Evolutionary conservation across 73 alveolate species (phyloP).

Genomic region (Paramecium sonneborni): DNA sequence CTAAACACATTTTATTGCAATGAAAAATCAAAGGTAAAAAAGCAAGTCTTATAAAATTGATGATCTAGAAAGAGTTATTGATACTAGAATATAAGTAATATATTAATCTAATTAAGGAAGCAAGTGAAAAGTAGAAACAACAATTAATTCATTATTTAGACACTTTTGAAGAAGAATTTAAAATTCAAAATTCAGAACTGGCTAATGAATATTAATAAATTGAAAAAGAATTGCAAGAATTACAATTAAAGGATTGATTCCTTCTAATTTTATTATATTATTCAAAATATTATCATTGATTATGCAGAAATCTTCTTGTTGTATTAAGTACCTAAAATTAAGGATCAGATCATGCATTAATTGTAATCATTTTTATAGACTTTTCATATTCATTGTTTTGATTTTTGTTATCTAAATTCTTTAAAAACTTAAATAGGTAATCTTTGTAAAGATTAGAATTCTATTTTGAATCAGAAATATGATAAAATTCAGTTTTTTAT

Average conservation of each 20-base stretch:
- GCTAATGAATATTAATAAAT: neutral
- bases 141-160: neutral
- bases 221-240: neutral
- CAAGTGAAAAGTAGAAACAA: neutral
- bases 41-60: neutral
- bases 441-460: neutral
- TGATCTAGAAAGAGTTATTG: slow-evolving; percentile 14
- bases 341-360: neutral
- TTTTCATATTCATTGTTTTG: neutral
- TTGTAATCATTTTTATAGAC: neutral
- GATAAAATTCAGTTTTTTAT: neutral
- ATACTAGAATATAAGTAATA: neutral
- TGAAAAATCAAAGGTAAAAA: neutral
- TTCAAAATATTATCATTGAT: neutral
- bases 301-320: neutral
- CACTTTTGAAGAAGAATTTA: slow-evolving; percentile 22
- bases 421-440: neutral
- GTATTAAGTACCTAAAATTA: neutral
- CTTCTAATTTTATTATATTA: neutral
- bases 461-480: neutral
- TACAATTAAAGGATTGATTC: neutral
- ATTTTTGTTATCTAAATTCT: neutral
- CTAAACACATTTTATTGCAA: neutral
- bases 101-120: neutral
- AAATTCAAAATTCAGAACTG: neutral